Evolutionary conservation across 768 basidiomycete species (phyloP), one percentile per base, ranked within the genome.

Genomic region (Cyathus striatus): DNA sequence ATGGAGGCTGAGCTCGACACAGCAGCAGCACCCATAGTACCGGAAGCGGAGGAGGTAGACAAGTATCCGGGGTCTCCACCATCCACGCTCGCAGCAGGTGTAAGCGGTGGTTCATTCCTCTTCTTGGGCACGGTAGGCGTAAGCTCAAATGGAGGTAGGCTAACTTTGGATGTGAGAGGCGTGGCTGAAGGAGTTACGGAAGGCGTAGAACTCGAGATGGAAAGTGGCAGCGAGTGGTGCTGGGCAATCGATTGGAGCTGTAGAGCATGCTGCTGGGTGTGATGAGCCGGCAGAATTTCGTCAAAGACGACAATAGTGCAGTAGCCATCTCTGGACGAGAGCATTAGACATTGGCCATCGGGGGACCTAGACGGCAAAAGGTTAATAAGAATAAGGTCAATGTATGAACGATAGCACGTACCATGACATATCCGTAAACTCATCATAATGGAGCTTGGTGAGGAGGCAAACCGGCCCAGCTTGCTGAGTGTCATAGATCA

Each of bases 341-440:
- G 78, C 38, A 98, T 79, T 14, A 99, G 75, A 32, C 88, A 81
- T 61, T 96, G 91, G 3, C 96, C 96, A 54, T 98, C 96, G 1
- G 92, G 82, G 1, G 95, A 95, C 95, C 95, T 98, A 54, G 20
- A 23, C 21, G n/a, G 23, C 7, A 30, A 23, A 44, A 22, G 18
- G 41, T 34, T 14, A 45, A 40, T 25, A 6, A 40, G 25, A n/a
- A 45, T 38, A 24, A 41, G 9, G 35, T 20, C 6, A 26, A 41
- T 35, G 35, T 20, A 38, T 37, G 24, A 35, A 24, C 32, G n/a
- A n/a, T 13, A 27, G 25, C 40, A 52, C 89, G 32, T 54, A 97
- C 96, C 96, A 99, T 32, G 86, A 81, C 64, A 96, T 73, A 65
- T 99, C 96, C 5, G 96, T 98, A 58, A 98, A 98, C 55, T 95